Evolutionary conservation across 2,329 filamentous ascomycete species (phyloP), one percentile per base, ranked within the genome.

Genomic region (Onygenales sp.): DNA sequence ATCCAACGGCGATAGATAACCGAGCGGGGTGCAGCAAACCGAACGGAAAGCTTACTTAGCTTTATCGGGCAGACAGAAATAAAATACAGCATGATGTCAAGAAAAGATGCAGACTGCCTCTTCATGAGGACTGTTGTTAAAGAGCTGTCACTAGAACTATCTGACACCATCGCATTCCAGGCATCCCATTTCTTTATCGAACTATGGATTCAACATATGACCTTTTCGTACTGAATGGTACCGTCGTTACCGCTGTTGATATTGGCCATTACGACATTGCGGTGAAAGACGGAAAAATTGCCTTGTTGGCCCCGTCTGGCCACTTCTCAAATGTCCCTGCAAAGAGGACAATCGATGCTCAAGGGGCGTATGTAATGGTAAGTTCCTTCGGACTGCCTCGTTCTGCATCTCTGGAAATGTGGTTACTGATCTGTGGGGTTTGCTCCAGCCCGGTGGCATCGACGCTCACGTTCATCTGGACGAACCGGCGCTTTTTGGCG

Each of bases 381-480:
- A 43, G 50, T 14, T 44, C 10, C 17, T n/a, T 44, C 17, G 10
- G 13, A 17, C 13, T 27, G 21, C 21, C 43, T 21, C 43, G 10
- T 27, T 44, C 17, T 11, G 38, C 11, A 11, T 11, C 11, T 41
- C 14, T 41, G 38, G 14, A 41, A 14, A 14, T 41, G 14, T 41
- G 6, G 38, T 11, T 11, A 14, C 11, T 41, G 10, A 11, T 4
- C 14, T 11, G 3, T 41, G 14, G 1, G 3, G 10, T 1, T 44
- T 4, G 4, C 9, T n/a, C 11, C 21, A 14, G 43, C 68, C 67
- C 47, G 72, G 72, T 43, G 72, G 73, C n/a, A 66, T 75, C 17
- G 73, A 76, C 58, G 69, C 70, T 5, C 73, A 77, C 59, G 73
- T 76, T 21, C 73, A 75, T 63, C 66, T 75, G 6, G 60, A 72